These are phyloP conservation scores for Ustilago tritici DNA, from an alignment of 1,284 basidiomycete genomes.

Conservation along the genomic window DNA sequence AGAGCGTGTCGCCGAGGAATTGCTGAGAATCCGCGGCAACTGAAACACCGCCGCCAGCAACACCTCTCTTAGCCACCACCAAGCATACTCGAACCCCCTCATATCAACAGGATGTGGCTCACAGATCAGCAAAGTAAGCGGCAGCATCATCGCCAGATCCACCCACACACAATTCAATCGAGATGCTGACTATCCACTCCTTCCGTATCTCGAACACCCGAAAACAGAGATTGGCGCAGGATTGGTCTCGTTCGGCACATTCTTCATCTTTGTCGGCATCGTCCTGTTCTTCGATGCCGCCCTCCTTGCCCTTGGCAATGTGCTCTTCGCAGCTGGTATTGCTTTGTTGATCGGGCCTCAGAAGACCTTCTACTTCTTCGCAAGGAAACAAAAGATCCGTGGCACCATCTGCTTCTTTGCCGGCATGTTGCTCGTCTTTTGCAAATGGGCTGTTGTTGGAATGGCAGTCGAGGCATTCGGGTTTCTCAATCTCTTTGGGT, in stretches of 20 bases:
- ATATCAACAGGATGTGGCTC: slow-evolving; percentile 62
- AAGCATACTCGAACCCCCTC: not conserved
- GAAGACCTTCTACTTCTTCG: slow-evolving; percentile 98
- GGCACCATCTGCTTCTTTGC: slow-evolving; percentile 75
- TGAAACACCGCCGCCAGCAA: not conserved
- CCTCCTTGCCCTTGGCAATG: slow-evolving; percentile 93
- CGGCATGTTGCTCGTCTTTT: slow-evolving; percentile 75
- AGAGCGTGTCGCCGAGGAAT: slow-evolving; percentile 1
- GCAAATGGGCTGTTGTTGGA: slow-evolving; percentile 92
- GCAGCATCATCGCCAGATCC: not conserved
- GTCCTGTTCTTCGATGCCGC: slow-evolving; percentile 97
- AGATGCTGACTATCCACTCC: not conserved
- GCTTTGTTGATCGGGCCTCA: slow-evolving; percentile 69
- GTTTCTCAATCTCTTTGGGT: slow-evolving; percentile 93
- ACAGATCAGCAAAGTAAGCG: slow-evolving; percentile 69
- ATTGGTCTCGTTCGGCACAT: slow-evolving; percentile 92
- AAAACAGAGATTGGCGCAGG: slow-evolving; percentile 76
- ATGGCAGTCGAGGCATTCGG: slow-evolving; percentile 92
- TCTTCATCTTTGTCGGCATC: slow-evolving; percentile 96
- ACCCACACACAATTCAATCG: not conserved
- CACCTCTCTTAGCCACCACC: slow-evolving; percentile 17
- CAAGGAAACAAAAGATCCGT: slow-evolving; percentile 91
- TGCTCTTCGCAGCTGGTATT: slow-evolving; percentile 68
- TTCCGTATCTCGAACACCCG: not conserved
- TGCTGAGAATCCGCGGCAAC: not conserved